Evolutionary conservation across 176 grass and related monocot species (phyloP).

Genomic region (Oryza brachyantha): DNA sequence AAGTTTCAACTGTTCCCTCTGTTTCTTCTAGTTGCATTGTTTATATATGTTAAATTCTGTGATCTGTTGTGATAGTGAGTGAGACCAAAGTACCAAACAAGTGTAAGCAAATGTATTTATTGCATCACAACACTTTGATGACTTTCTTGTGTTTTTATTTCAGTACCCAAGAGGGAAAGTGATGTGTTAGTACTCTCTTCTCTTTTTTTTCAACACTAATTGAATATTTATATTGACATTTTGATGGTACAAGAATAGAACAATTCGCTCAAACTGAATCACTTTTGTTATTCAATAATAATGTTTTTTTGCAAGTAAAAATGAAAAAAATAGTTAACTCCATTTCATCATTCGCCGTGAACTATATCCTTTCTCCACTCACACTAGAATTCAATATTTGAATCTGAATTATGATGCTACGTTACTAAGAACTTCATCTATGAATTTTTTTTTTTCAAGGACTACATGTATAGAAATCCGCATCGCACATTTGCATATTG

Average conservation of each 20-base stretch:
- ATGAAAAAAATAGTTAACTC: too few relatives aligned
- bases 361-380: too few relatives aligned
- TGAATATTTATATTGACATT: background rate
- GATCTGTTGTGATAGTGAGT: too few relatives aligned
- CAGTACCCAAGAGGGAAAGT: background rate
- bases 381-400: too few relatives aligned
- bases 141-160: background rate
- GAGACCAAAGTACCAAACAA: background rate
- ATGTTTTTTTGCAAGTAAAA: too few relatives aligned
- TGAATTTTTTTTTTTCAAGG: too few relatives aligned
- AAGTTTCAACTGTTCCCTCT: background rate
- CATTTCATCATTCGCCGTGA: too few relatives aligned
- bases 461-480: background rate
- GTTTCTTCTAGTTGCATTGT: background rate
- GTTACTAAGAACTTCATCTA: too few relatives aligned
- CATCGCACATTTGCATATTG: background rate
- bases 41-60: background rate
- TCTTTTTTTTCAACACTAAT: background rate
- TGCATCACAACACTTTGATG: background rate
- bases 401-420: too few relatives aligned
- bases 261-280: background rate
- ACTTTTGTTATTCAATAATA: too few relatives aligned
- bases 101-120: background rate
- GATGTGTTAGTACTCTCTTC: background rate
- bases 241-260: background rate